Evolutionary conservation across 257 asterid genomes (phyloP), one percentile per base, ranked within the genome.

Genomic region (Voacanga thouarsii): DNA sequence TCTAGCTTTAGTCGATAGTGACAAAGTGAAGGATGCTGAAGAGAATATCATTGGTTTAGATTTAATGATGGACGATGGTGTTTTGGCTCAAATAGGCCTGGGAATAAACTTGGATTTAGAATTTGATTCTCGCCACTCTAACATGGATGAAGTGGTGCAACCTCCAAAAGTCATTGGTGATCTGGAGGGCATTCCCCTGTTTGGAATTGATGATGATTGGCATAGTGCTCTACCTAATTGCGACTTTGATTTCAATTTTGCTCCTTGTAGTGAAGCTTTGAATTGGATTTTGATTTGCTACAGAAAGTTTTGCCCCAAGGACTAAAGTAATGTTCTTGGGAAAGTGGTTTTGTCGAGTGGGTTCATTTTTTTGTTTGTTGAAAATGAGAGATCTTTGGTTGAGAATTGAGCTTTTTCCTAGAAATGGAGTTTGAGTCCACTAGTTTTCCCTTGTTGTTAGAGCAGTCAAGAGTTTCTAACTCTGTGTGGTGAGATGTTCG

Each of bases 211-310:
- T 12, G 90, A 77, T 2, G 91, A 75, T 6, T 45, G 90, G 44
- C 93, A 90, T 0, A 50, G 9, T 53, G 49, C 65, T 30, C 44
- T 50, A 5, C 61, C 64, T 3, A 97, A 94, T 78, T 89, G 81
- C 4, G 92, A 89, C 80, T 86, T 89, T 0, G 91, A 88, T 75
- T 89, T 94, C 33, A 91, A 92, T 74, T 80, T 91, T 3, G 92
- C 89, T 23, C 89, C 78, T 45, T 87, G 85, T 66, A 78, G 21
- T 14, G 96, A 90, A n/a, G 89, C 76, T 15, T 76, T 84, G 51
- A 71, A 85, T 57, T 92, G 94, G 96, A 87, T n/a, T n/a, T 89
- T 87, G 91, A 90, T 96, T n/a, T n/a, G n/a, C n/a, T n/a, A n/a
- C n/a, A n/a, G n/a, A n/a, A n/a, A n/a, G n/a, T n/a, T n/a, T n/a